Evolutionary conservation across 225 moss, liverwort and hornwort species (phyloP).

Genomic region (Physcomitrium patens): DNA sequence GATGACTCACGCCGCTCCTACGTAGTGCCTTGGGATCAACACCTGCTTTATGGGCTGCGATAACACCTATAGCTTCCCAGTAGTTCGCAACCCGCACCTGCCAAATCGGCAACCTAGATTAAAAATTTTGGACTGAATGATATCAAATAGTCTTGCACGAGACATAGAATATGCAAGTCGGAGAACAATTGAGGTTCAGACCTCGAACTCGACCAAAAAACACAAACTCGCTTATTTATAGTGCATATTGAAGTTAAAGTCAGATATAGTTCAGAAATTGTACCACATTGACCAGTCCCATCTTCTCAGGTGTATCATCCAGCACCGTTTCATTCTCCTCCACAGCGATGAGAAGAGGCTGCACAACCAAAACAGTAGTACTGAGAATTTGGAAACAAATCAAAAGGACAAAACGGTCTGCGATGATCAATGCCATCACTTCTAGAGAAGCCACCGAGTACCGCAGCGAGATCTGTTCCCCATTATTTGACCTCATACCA

Average conservation of each 20-base stretch:
- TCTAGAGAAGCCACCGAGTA: background rate
- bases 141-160: too few species aligned
- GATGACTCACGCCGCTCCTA: slow-evolving; percentile 63
- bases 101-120: slow-evolving; percentile 17
- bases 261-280: slow-evolving; percentile 13
- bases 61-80: slow-evolving; percentile 92
- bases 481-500: background rate
- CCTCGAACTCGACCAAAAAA: too few species aligned
- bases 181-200: too few species aligned
- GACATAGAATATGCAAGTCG: too few species aligned
- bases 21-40: slow-evolving; percentile 77
- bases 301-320: slow-evolving; percentile 79
- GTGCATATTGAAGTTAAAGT: background rate
- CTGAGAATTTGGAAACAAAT: slow-evolving; percentile 17
- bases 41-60: slow-evolving; percentile 96
- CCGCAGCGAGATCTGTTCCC: background rate
- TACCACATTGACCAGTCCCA: slow-evolving; percentile 73
- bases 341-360: slow-evolving; percentile 86
- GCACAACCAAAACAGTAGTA: slow-evolving; percentile 32
- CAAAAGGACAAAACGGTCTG: background rate
- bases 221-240: background rate
- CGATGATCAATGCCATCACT: background rate
- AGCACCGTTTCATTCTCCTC: slow-evolving; percentile 92
- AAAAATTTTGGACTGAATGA: background rate
- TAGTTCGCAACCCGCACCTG: slow-evolving; percentile 93